A percentile compares a stretch with the other conserved stretches of the same genome.
Evolutionary conservation across 495 filamentous ascomycete genomes (phyloP).

Genomic region (Cetradonia linearis): DNA sequence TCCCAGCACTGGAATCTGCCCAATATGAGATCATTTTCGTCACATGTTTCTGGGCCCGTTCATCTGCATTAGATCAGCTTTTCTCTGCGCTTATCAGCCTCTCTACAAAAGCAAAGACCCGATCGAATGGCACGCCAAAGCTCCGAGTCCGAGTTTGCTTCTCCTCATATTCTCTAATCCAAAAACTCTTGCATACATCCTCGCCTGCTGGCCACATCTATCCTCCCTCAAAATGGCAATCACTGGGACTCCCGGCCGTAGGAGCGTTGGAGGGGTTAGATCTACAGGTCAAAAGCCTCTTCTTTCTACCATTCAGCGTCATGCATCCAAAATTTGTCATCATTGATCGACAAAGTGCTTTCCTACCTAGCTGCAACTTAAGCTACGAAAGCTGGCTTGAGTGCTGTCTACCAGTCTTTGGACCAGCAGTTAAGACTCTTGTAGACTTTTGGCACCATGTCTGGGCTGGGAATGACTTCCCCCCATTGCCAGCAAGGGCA

Average conservation of each 20-base stretch:
- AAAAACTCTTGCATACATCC: slow-evolving; percentile 59
- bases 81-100: slow-evolving; percentile 40
- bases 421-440: slow-evolving; percentile 44
- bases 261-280: slow-evolving; percentile 47
- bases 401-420: slow-evolving; percentile 51
- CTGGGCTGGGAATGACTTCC: slow-evolving; percentile 37
- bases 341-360: slow-evolving; percentile 49
- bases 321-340: slow-evolving; percentile 71
- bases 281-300: slow-evolving; percentile 56
- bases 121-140: slow-evolving; percentile 23
- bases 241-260: slow-evolving; percentile 48
- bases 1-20: slow-evolving; percentile 47
- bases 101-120: slow-evolving; percentile 31
- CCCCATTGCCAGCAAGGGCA: neutral
- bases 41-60: slow-evolving; percentile 68
- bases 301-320: slow-evolving; percentile 62
- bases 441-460: slow-evolving; percentile 48
- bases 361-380: slow-evolving; percentile 62
- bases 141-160: slow-evolving; percentile 51
- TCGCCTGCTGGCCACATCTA: slow-evolving; percentile 47
- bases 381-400: slow-evolving; percentile 72
- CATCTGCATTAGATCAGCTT: slow-evolving; percentile 42
- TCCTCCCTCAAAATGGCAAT: slow-evolving; percentile 43
- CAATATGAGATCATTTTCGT: slow-evolving; percentile 56
- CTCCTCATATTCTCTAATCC: slow-evolving; percentile 53